Evolutionary conservation across 495 filamentous ascomycete genomes (phyloP).

Genomic region (Hyphodiscus hymeniophilus): DNA sequence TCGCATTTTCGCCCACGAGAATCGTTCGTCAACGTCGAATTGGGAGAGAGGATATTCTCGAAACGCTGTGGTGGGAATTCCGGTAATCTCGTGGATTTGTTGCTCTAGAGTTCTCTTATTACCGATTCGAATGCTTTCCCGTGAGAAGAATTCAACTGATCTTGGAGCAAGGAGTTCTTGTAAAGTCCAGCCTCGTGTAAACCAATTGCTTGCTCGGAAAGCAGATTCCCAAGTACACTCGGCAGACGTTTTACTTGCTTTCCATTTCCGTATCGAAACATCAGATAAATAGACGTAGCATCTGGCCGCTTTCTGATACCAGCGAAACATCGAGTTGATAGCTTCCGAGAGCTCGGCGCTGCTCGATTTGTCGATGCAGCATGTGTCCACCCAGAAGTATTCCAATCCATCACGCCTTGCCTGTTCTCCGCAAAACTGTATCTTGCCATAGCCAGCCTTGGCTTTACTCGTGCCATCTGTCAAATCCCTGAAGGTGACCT

Average conservation of each 20-base stretch:
- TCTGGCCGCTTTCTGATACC: neutral
- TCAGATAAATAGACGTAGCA: slow-evolving; percentile 2
- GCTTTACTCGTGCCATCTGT: neutral
- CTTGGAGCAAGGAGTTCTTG: neutral
- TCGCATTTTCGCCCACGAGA: neutral
- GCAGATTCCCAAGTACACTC: neutral
- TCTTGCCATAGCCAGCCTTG: slow-evolving; percentile 9
- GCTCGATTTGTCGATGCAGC: too few species aligned
- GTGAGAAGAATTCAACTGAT: neutral
- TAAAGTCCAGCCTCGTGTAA: too few species aligned
- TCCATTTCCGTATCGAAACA: neutral
- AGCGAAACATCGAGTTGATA: too few species aligned
- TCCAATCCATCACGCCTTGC: neutral
- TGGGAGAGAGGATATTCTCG: neutral
- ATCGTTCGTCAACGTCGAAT: neutral
- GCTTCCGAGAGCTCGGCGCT: too few species aligned
- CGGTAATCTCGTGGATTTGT: neutral
- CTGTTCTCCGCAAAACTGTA: neutral
- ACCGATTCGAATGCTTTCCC: neutral
- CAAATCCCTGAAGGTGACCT: neutral
- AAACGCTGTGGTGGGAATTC: neutral
- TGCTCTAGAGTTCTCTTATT: neutral
- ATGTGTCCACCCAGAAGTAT: too few species aligned
- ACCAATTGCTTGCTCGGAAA: too few species aligned
- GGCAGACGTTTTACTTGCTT: neutral